phyloP scores from a whole-genome alignment of 768 basidiomycete genomes.

The Lactarius sp. region DNA sequence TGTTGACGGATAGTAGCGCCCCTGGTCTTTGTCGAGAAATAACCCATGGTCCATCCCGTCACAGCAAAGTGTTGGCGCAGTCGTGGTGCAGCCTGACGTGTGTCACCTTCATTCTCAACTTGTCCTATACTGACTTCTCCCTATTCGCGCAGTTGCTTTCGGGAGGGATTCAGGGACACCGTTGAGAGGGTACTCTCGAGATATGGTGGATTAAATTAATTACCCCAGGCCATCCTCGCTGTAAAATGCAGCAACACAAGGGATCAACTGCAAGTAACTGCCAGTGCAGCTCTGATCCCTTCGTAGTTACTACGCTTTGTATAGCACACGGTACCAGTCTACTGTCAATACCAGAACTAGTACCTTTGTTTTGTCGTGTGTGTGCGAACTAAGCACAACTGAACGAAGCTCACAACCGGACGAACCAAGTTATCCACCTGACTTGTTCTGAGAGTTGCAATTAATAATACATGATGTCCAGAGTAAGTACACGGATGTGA shows the following conservation, averaged over 20 bases:
- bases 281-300: not conserved
- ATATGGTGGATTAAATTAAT: not conserved
- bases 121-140: too few relatives aligned
- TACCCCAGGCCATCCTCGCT: not conserved
- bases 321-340: not conserved
- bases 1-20: too few relatives aligned
- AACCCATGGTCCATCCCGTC: too few relatives aligned
- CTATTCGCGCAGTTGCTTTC: too few relatives aligned
- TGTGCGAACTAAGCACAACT: not conserved
- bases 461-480: conserved; percentile 12
- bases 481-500: conserved; percentile 7
- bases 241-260: not conserved
- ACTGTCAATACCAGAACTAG: not conserved
- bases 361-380: not conserved
- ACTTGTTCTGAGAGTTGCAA: not conserved
- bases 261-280: not conserved
- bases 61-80: too few relatives aligned
- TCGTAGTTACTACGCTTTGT: not conserved
- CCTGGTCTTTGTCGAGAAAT: too few relatives aligned
- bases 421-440: not conserved
- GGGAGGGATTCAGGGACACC: too few relatives aligned
- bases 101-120: not conserved
- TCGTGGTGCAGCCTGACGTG: too few relatives aligned
- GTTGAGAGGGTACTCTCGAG: too few relatives aligned
- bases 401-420: not conserved